phyloP scores from a whole-genome alignment of 345 rosid species.

The Euphorbia peplus region DNA sequence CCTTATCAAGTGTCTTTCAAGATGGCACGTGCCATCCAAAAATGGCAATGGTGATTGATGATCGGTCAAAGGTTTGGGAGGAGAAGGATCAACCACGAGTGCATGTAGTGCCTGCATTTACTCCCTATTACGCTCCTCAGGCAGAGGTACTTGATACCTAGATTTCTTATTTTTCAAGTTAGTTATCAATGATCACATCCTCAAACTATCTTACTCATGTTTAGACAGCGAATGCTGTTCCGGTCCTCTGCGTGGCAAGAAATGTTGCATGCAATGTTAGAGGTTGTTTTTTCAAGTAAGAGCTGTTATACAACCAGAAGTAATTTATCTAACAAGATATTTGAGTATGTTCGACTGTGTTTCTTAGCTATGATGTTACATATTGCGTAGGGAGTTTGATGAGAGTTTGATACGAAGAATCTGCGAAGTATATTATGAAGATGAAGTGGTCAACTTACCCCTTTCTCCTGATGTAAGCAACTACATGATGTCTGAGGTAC shows the following conservation, averaged over 20 bases:
- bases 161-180: constrained; percentile 19
- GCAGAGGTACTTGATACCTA: constrained; percentile 64
- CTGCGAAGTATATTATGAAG: constrained; percentile 81
- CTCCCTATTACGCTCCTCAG: constrained; percentile 96
- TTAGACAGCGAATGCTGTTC: constrained; percentile 79
- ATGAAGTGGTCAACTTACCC: constrained; percentile 72
- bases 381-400: constrained; percentile 84
- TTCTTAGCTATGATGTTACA: constrained; percentile 15
- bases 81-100: constrained; percentile 97
- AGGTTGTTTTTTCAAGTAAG: constrained; percentile 95
- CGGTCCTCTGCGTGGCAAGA: constrained; percentile 92
- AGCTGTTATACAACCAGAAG: constrained; percentile 9
- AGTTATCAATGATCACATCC: constrained; percentile 4
- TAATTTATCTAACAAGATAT: not conserved
- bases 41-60: constrained; percentile 99
- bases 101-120: constrained; percentile 89
- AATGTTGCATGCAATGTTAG: constrained; percentile 99
- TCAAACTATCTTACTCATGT: constrained; percentile 11
- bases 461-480: constrained; percentile 89
- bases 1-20: constrained; percentile 77
- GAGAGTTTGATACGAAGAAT: constrained; percentile 71
- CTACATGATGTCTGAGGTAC: constrained; percentile 90
- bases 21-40: constrained; percentile 91
- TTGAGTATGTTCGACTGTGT: constrained; percentile 3
- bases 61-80: constrained; percentile 96